Evolutionary conservation across 441 rosid genomes (phyloP).

Genomic region (Populus hybrid): DNA sequence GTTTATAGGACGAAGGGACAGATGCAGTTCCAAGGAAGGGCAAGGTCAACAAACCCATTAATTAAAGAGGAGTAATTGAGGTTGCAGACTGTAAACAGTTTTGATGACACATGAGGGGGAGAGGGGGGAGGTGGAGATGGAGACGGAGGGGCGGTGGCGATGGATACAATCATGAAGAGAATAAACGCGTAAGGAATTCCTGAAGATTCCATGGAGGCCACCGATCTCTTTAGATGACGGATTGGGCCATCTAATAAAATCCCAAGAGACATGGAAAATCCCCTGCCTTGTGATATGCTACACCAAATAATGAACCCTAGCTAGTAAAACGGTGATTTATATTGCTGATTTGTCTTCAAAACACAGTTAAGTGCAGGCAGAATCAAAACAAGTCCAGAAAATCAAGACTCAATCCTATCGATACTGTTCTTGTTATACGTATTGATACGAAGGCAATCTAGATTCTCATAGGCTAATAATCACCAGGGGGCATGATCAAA

Average conservation of each 20-base stretch:
- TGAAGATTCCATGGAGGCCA: background rate
- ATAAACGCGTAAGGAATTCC: background rate
- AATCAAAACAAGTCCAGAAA: background rate
- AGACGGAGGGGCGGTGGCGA: background rate
- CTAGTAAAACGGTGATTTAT: too few species aligned
- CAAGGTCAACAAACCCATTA: too few species aligned
- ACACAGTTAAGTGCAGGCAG: background rate
- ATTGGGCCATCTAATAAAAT: constrained; percentile 35
- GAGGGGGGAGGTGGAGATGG: background rate
- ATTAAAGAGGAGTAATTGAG: background rate
- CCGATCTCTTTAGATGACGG: constrained; percentile 1
- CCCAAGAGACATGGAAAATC: constrained; percentile 81
- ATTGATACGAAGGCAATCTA: too few species aligned
- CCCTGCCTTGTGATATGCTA: constrained; percentile 38
- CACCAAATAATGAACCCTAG: background rate
- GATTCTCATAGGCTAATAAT: background rate
- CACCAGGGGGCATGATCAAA: background rate
- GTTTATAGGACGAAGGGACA: too few species aligned
- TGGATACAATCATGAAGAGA: background rate
- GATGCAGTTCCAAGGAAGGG: too few species aligned
- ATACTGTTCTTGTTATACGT: too few species aligned
- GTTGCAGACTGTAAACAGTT: too few species aligned
- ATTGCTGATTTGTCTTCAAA: background rate
- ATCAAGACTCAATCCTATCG: background rate
- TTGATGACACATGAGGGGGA: background rate